Evolutionary conservation across 2,329 filamentous ascomycete genomes (phyloP), one percentile per base, ranked within the genome.

Genomic region (Dactylellina sp.): DNA sequence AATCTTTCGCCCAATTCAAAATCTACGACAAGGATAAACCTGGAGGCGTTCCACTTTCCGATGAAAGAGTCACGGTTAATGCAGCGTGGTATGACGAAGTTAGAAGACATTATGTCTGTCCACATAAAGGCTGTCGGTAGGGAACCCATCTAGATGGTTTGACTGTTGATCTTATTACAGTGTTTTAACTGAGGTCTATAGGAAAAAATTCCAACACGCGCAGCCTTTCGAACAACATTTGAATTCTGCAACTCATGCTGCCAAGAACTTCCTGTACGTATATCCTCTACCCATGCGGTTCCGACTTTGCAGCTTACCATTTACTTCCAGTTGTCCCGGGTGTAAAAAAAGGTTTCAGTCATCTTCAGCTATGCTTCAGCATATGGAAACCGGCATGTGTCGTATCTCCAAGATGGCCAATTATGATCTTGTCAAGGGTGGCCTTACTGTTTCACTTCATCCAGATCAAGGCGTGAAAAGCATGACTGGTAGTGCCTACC

Each of bases 341-440:
- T 75, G 71, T 32, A 75, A 62, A 11, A 66, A 63, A 14, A 60
- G 40, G 9, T 75, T 75, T 35, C 12, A 55, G 7, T 66, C 71
- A 14, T 65, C 62, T 4, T 68, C 71, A 7, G 71, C 71, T 22
- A 62, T 75, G 35, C 42, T 65, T 9, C 71, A 75, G 22, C 71
- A 75, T 40, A 28, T 75, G 32, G 71, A 75, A 37, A 68, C 55
- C 11, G 35, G 56, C 28, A 50, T 50, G 50, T 75, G 71, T 20
- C 55, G 71, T 12, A 60, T 72, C 39, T 32, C 18, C 7, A 24
- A 59, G 12, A 65, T 44, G 53, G 4, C 18, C 2, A 46, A 47
- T 22, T 61, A 55, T 22, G 52, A 60, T 2, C 24, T 55, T 3
- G 59, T 72, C 53, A 72, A 56, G 32, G 12, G 20, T 6, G 35